Evolutionary conservation across 1,284 basidiomycete species (phyloP), one percentile per base, ranked within the genome.

Genomic region (Vanrija humicola): DNA sequence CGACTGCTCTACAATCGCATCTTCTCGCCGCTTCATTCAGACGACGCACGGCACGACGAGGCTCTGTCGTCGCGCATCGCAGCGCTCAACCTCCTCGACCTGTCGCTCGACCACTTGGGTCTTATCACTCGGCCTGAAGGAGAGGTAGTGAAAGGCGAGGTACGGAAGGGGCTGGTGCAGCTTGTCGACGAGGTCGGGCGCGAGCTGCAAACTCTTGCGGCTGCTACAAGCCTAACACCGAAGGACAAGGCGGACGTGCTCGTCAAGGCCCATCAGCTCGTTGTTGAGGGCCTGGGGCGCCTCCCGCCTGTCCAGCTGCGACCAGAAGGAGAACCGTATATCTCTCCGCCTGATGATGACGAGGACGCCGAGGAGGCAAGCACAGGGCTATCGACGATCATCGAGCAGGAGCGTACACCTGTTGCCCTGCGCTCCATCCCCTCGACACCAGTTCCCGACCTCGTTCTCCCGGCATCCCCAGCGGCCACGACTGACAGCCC

Each of bases 41-140:
- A 90, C 58, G 91, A 96, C 68, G 80, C 83, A 0, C 86, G 84
- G 1, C 90, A 93, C 66, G 91, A 97, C 67, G 89, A 90, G 65
- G 87, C 90, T 0, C 78, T 98, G 4, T 84, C 90, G 0, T 90
- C 86, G 63, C 84, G 92, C 5, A 86, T 97, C 21, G 89, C 90
- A 10, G 93, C 91, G 0, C 80, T 98, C 43, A 93, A 94, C 65
- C 83, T 92, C 79, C 79, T 96, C 0, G 93, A 96, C 68, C 78
- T 98, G 0, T 82, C 84, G 2, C 79, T 97, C 18, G 86, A 87
- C 42, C 91, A 96, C 73, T 82, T 98, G 1, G 94, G 93, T 6
- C 82, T 97, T 5, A 75, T 79, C n/a, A 76, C 79, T 77, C 88
- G 68, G 75, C 86, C 68, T 1, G 67, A 64, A 29, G 60, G 29